These are phyloP conservation scores for Podaxis sp. DNA, from an alignment of 768 basidiomycete species.

Conservation along the genomic window DNA sequence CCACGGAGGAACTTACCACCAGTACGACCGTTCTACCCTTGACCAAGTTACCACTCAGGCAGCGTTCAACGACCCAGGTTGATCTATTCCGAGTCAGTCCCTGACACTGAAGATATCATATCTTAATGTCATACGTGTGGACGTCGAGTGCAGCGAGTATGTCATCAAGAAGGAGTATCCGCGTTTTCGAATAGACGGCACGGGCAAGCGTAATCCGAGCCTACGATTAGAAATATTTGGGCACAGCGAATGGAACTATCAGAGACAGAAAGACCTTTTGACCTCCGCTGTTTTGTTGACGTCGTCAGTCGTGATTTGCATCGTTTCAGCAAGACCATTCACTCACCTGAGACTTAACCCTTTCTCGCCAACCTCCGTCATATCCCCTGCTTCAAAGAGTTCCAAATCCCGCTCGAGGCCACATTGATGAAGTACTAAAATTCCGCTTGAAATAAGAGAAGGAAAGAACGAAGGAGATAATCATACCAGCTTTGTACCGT, in stretches of 20 bases:
- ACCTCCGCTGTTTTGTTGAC: constrained; percentile 32
- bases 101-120: background rate
- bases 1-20: constrained; percentile 41
- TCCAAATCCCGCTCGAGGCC: constrained; percentile 70
- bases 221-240: constrained; percentile 14
- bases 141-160: constrained; percentile 61
- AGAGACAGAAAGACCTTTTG: constrained; percentile 27
- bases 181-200: constrained; percentile 45
- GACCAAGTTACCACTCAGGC: constrained; percentile 75
- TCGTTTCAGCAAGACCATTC: background rate
- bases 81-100: constrained; percentile 53
- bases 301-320: background rate
- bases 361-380: constrained; percentile 70
- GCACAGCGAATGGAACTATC: background rate
- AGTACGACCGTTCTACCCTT: constrained; percentile 79
- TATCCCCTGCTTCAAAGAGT: constrained; percentile 62
- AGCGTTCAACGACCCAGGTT: constrained; percentile 74
- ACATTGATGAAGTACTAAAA: constrained; percentile 60
- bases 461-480: background rate
- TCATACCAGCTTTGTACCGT: constrained; percentile 57
- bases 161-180: constrained; percentile 69
- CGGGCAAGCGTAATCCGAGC: constrained; percentile 45
- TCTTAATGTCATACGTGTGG: constrained; percentile 18
- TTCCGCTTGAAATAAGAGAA: background rate
- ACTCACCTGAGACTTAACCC: constrained; percentile 46